Evolutionary conservation across 192 early-diverging fungal genomes (phyloP).

Genomic region (Ramicandelaber brevisporus): DNA sequence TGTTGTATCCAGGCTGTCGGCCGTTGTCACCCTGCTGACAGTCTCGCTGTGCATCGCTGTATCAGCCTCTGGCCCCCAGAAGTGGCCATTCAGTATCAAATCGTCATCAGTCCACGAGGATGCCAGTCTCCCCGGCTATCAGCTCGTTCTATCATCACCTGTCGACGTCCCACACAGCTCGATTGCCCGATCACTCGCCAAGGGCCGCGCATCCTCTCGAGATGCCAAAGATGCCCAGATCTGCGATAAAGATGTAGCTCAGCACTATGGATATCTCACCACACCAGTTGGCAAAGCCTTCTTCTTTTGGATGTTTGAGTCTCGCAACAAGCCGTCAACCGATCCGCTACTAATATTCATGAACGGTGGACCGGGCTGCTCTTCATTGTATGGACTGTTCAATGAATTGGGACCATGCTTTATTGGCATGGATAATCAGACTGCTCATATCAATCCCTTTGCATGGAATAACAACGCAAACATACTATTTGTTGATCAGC

Average conservation of each 20-base stretch:
- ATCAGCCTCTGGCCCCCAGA: no score
- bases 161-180: no score
- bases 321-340: slow-evolving; percentile 24
- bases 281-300: slow-evolving; percentile 43
- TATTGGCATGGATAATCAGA: slow-evolving; percentile 44
- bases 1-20: no score
- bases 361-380: slow-evolving; percentile 70
- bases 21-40: no score
- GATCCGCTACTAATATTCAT: slow-evolving; percentile 60
- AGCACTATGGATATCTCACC: slow-evolving; percentile 63
- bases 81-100: no score
- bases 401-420: slow-evolving; percentile 81
- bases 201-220: no score
- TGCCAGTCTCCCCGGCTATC: no score
- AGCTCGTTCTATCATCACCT: no score
- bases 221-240: slow-evolving; percentile 46
- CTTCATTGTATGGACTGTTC: slow-evolving; percentile 45
- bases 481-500: slow-evolving; percentile 66
- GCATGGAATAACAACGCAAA: slow-evolving; percentile 87
- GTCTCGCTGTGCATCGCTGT: no score
- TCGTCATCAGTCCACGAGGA: no score
- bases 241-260: slow-evolving; percentile 69
- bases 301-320: slow-evolving; percentile 96
- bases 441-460: slow-evolving; percentile 34
- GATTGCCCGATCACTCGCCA: no score